Conservation (phyloP, 2,329 filamentous ascomycete genomes). For the Rutstroemia sydowiana region DNA sequence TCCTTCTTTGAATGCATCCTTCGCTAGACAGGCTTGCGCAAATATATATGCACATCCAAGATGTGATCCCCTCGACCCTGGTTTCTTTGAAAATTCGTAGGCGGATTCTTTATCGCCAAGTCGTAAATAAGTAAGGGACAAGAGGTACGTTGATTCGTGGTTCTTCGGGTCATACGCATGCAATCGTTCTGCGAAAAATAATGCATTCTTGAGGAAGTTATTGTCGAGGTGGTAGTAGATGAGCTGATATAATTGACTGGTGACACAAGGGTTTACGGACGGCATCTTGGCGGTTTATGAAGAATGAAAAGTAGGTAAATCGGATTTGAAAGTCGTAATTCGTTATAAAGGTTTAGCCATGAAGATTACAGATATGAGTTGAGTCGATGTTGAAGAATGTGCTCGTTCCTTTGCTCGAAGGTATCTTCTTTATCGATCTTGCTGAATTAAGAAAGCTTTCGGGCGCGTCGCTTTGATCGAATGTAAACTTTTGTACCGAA, state of each 20-base stretch:
- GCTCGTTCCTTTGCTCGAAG: background rate
- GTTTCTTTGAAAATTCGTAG: constrained; percentile 70
- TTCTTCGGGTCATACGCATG: constrained; percentile 76
- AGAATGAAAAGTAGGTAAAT: constrained; percentile 11
- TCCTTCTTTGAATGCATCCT: constrained; percentile 75
- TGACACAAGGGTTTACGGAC: constrained; percentile 24
- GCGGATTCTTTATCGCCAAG: constrained; percentile 78
- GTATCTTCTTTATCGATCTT: background rate
- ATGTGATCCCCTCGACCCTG: constrained; percentile 64
- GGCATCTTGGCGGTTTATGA: constrained; percentile 23
- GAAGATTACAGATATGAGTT: constrained; percentile 14
- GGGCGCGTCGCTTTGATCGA: constrained; percentile 1
- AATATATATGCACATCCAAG: constrained; percentile 86
- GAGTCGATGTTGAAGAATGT: background rate
- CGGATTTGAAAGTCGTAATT: constrained; percentile 14
- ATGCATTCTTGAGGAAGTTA: constrained; percentile 77
- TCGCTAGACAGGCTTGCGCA: constrained; percentile 75
- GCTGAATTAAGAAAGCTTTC: background rate
- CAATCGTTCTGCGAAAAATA: constrained; percentile 87
- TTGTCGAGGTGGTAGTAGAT: constrained; percentile 77
- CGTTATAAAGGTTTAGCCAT: constrained; percentile 27
- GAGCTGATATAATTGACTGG: constrained; percentile 44
- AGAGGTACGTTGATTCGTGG: constrained; percentile 72
- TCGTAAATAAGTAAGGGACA: constrained; percentile 78
- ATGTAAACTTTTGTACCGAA: constrained; percentile 1